These are phyloP conservation scores for Clausena lansium DNA, from an alignment of 345 rosid genomes.

Conservation along the genomic window DNA sequence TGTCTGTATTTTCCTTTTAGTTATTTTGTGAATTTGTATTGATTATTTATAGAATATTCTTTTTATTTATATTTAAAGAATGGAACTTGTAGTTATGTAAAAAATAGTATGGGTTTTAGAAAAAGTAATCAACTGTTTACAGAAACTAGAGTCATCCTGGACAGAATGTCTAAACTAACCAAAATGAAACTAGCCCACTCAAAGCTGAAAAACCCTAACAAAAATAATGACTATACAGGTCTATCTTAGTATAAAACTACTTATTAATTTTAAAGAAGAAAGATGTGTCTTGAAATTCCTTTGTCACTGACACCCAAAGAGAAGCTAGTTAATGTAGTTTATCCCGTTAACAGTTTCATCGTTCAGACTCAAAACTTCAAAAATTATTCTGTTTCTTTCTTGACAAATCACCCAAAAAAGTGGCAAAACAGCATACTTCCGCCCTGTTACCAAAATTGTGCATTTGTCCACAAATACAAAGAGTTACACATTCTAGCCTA, in stretches of 20 bases:
- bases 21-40: background rate
- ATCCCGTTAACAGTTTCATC: background rate
- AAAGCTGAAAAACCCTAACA: background rate
- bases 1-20: background rate
- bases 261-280: background rate
- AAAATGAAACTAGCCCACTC: background rate
- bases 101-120: background rate
- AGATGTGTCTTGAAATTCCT: background rate
- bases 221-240: background rate
- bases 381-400: background rate
- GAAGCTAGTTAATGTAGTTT: background rate
- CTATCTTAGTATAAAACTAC: background rate
- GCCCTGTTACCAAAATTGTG: background rate
- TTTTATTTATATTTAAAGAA: background rate
- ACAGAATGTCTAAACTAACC: background rate
- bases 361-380: background rate
- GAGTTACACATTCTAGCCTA: background rate
- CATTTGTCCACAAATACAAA: background rate
- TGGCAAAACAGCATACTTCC: background rate
- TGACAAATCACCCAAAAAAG: background rate
- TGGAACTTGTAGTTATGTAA: background rate
- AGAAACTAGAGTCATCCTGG: background rate
- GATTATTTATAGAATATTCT: background rate
- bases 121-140: background rate
- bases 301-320: background rate